Conservation (phyloP, 2,329 filamentous ascomycete genomes). For the Ophiobolus disseminans region DNA sequence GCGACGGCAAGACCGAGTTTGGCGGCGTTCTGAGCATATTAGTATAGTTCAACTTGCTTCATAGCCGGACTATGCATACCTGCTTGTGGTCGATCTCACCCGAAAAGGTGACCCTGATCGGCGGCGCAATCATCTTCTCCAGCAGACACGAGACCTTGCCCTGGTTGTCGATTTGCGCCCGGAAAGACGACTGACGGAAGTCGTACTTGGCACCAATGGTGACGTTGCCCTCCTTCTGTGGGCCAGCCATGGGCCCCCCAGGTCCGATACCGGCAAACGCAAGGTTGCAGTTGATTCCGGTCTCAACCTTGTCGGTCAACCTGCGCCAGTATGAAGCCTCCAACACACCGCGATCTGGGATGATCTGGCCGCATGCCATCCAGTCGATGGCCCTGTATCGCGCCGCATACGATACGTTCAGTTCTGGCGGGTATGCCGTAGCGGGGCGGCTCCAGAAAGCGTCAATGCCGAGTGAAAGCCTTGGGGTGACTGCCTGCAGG, state of each 20-base stretch:
- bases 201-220: constrained; percentile 97
- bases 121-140: constrained; percentile 94
- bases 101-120: constrained; percentile 92
- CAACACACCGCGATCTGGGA: constrained; percentile 80
- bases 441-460: constrained; percentile 91
- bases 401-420: constrained; percentile 85
- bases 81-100: constrained; percentile 96
- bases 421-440: constrained; percentile 86
- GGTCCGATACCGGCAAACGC: constrained; percentile 72
- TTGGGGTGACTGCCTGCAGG: constrained; percentile 88
- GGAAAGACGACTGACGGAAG: constrained; percentile 93
- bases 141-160: constrained; percentile 91
- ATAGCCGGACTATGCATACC: constrained; percentile 68
- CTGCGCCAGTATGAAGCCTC: constrained; percentile 94
- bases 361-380: constrained; percentile 89
- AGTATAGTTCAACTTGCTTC: constrained; percentile 24
- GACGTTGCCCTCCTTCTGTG: constrained; percentile 84
- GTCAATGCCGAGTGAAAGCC: constrained; percentile 86
- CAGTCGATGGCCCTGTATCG: constrained; percentile 92
- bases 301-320: constrained; percentile 93
- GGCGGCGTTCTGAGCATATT: constrained; percentile 75
- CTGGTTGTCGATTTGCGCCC: constrained; percentile 92
- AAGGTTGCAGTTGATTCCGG: constrained; percentile 92
- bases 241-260: constrained; percentile 69
- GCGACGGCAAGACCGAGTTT: constrained; percentile 95